Evolutionary conservation across 306 rosid genomes (phyloP).

Genomic region (Vigna angularis): DNA sequence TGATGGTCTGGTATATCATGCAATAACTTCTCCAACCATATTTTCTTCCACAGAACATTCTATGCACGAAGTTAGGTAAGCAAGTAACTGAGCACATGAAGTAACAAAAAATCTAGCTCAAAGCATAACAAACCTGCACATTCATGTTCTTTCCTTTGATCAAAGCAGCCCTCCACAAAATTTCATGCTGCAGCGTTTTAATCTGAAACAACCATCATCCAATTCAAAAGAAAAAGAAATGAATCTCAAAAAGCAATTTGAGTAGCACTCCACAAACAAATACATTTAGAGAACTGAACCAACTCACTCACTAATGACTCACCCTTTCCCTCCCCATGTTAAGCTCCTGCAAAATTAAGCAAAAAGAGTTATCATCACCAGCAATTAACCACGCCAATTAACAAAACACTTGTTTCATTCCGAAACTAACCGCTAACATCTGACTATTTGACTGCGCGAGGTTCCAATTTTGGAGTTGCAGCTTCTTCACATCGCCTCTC

Average conservation of each 20-base stretch:
- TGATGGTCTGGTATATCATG: background rate
- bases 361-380: conserved; percentile 17
- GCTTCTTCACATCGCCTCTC: conserved; percentile 66
- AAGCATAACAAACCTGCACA: conserved; percentile 51
- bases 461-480: conserved; percentile 83
- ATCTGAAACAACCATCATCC: conserved; percentile 54
- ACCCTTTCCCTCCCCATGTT: conserved; percentile 81
- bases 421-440: conserved; percentile 66
- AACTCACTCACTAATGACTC: conserved; percentile 53
- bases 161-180: conserved; percentile 73
- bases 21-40: background rate
- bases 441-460: conserved; percentile 85
- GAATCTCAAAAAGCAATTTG: background rate
- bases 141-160: conserved; percentile 56
- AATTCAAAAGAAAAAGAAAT: background rate
- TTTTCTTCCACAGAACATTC: background rate
- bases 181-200: conserved; percentile 75
- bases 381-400: background rate
- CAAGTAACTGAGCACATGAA: background rate
- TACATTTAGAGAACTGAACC: conserved; percentile 17
- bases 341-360: conserved; percentile 69
- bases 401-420: background rate
- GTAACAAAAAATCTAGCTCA: background rate
- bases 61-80: background rate
- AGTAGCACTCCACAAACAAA: background rate